Evolutionary conservation across 2,329 filamentous ascomycete genomes (phyloP), one percentile per base, ranked within the genome.

Genomic region (Didymellaceae sp.): DNA sequence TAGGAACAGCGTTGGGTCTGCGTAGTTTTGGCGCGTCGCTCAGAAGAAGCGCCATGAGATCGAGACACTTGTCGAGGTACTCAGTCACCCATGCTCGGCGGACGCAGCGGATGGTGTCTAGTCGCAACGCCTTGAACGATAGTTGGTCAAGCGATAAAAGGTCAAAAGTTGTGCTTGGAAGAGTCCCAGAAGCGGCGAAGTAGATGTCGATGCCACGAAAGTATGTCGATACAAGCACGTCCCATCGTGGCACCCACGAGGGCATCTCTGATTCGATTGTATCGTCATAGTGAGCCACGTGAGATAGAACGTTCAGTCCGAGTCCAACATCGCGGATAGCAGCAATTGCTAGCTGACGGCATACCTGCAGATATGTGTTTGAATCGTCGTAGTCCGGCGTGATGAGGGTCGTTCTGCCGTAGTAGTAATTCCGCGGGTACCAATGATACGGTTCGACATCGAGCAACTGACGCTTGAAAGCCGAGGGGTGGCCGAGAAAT

Each of bases 401-500:
- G 4, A 51, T 26, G 8, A 54, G 37, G 1, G 50, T 47, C 13
- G 14, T 3, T 5, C 37, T 20, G 2, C 35, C 22, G 6, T 28
- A 14, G 20, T 46, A 42, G 21, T 44, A 47, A 17, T 50, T 50
- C 1, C 13, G 20, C 6, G 49, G 39, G 33, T 47, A 43, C 34
- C 39, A 45, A 10, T 26, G 5, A n/a, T 53, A 53, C 9, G 48
- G 54, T 4, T 33, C 35, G 6, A 35, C 20, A 16, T 56, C 46
- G 11, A 41, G 14, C 3, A 33, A n/a, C 21, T 41, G 42, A 14
- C 31, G 34, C 20, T 57, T 54, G 30, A 51, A 57, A 10, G 54
- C 50, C 3, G 50, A 44, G 1, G 54, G 54, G 20, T 53, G 54
- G 9, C 54, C 54, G 4, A 57, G 42, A 11, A 57, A 54, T 1